A percentile compares a stretch with the other conserved stretches of the same genome.
Evolutionary conservation across 345 rosid species (phyloP).

Genomic region (Barbarea vulgaris): DNA sequence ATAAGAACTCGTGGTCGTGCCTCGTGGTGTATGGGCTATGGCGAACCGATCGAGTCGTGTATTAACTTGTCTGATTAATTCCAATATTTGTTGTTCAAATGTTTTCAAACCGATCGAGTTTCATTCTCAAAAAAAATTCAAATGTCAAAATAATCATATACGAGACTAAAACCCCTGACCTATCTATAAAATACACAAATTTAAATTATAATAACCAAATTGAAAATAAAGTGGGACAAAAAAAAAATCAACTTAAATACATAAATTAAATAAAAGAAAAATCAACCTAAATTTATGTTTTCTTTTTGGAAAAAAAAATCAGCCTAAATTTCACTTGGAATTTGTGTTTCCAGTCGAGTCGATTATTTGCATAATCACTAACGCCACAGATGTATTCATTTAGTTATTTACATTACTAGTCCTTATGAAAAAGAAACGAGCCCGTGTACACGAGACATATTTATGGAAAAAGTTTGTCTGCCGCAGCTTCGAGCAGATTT

Average conservation of each 20-base stretch:
- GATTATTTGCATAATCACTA: neutral
- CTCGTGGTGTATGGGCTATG: too few relatives aligned
- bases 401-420: slow-evolving; percentile 2
- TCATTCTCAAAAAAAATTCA: slow-evolving; percentile 29
- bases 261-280: neutral
- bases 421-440: neutral
- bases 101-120: slow-evolving; percentile 11
- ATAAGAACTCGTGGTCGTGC: slow-evolving; percentile 8
- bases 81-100: slow-evolving; percentile 5
- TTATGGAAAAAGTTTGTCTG: too few relatives aligned
- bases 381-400: neutral
- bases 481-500: too few relatives aligned
- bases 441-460: neutral
- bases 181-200: neutral
- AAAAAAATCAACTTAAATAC: neutral
- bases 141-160: slow-evolving; percentile 5
- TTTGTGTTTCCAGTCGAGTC: neutral
- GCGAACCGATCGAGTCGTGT: slow-evolving; percentile 17
- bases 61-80: slow-evolving; percentile 22
- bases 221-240: neutral
- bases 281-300: neutral
- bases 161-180: slow-evolving; percentile 3
- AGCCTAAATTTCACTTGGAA: neutral
- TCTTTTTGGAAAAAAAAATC: neutral
- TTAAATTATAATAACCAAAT: neutral